Evolutionary conservation across 164 flowering plant genomes (phyloP).

Genomic region (Nymphaea colorata): DNA sequence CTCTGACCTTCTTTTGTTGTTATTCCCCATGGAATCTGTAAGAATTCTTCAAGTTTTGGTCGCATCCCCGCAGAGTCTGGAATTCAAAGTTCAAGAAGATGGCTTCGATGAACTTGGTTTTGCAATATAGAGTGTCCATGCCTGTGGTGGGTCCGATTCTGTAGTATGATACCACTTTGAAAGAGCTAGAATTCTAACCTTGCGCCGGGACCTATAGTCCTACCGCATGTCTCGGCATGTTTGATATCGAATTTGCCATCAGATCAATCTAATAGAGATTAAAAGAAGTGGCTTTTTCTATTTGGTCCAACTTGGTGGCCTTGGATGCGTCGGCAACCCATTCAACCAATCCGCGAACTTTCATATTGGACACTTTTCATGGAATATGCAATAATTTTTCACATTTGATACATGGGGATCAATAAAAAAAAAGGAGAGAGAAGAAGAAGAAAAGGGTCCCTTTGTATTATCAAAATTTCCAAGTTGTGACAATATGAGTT

Average conservation of each 20-base stretch:
- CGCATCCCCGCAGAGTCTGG: not conserved
- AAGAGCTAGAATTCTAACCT: no score
- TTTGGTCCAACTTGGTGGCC: not conserved
- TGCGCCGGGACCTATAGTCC: no score
- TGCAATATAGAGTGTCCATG: no score
- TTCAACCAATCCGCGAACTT: not conserved
- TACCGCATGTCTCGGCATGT: not conserved
- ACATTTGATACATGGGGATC: not conserved
- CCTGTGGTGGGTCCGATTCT: no score
- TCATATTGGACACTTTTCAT: not conserved
- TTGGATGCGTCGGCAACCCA: not conserved
- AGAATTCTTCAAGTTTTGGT: not conserved
- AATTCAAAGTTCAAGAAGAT: no score
- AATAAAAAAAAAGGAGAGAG: not conserved
- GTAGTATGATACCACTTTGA: no score
- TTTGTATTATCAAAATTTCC: not conserved
- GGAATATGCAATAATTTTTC: not conserved
- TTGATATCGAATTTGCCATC: not conserved
- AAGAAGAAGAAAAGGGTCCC: not conserved
- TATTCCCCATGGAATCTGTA: not conserved
- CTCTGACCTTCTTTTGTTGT: not conserved
- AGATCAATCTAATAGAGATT: no score
- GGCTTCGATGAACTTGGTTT: not conserved
- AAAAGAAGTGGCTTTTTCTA: not conserved
- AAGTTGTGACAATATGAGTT: no score